Base-by-base conservation (phyloP, 2,329 filamentous ascomycete species). In the Colletotrichum musicola region DNA sequence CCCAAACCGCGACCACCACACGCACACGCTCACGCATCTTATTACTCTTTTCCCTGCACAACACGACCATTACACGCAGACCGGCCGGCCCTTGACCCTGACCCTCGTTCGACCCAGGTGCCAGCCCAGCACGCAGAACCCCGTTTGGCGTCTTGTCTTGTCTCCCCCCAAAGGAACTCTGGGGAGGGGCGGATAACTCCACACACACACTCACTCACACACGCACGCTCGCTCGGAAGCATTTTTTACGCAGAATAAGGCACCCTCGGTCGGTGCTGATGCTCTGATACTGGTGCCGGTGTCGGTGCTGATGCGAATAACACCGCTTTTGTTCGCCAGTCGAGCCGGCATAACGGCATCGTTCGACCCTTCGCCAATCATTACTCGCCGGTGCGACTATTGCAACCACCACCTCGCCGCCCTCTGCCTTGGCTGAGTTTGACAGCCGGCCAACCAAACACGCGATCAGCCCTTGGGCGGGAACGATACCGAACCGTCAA, bases 341-440 rank as follows among this genome's bases (percentile, higher is more conserved):
- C 47, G 9, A 54, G 62, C 44, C 57, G 35, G 50, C 49, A 49
- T 57, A 58, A 22, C 13, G 30, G 30, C 30, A 35, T 49, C 47
- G 16, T 30, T 30, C 25, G 18, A n/a, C 18, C n/a, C 49, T 27
- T 7, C 61, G 30, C 66, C 66, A 65, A 65, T 67, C 66, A 69
- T 51, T 51, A 30, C 53, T 56, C 62, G 51, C 56, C 42, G 42
- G 65, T 57, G 42, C 61, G 40, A 68, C 66, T 25, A 16, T 27
- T 35, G 12, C 30, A 12, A 6, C 30, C 49, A 47, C 47, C 62
- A 61, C 27, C 47, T 46, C 56, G 49, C 40, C 55, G 14, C 13
- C 30, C 13, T 25, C 46, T 35, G 38, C 27, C 59, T 46, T 51
- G 20, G 54, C 55, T 35, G 16, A 50, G 20, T 57, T 20, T 57